Conservation (phyloP, 768 basidiomycete species). For the Pleurotus sapidus region DNA sequence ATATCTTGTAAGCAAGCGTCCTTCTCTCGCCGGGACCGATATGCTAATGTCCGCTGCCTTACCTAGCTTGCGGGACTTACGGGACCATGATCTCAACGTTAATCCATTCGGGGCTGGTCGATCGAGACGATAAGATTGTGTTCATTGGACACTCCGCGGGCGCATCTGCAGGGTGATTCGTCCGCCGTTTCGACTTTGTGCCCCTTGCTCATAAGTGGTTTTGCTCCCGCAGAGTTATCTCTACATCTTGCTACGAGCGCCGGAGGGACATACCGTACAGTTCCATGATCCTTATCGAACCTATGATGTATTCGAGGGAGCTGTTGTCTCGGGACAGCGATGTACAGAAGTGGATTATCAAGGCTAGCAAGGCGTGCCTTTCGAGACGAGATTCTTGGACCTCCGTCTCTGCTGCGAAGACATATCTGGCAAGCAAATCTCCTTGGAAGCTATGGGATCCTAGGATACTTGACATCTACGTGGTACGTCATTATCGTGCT, state of each 20-base stretch:
- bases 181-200: neutral
- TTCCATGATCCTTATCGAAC: conserved; percentile 42
- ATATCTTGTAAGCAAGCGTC: too few relatives aligned
- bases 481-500: conserved; percentile 25
- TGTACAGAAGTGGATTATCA: conserved; percentile 25
- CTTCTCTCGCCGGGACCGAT: too few relatives aligned
- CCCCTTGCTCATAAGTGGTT: neutral
- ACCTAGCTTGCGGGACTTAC: conserved; percentile 37
- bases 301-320: conserved; percentile 31
- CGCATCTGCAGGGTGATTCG: conserved; percentile 38
- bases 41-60: neutral
- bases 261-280: conserved; percentile 26
- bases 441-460: conserved; percentile 50
- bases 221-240: conserved; percentile 28
- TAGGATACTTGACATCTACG: conserved; percentile 38
- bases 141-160: conserved; percentile 60
- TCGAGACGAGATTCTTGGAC: conserved; percentile 48
- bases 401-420: conserved; percentile 44
- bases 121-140: conserved; percentile 45
- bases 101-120: conserved; percentile 45
- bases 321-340: neutral
- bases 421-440: conserved; percentile 29
- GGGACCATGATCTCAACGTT: conserved; percentile 44
- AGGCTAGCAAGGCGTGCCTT: conserved; percentile 11
- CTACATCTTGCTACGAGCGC: conserved; percentile 35